Conservation (phyloP, 371 early-diverging fungal species). For the Neoconidiobolus thromboides region DNA sequence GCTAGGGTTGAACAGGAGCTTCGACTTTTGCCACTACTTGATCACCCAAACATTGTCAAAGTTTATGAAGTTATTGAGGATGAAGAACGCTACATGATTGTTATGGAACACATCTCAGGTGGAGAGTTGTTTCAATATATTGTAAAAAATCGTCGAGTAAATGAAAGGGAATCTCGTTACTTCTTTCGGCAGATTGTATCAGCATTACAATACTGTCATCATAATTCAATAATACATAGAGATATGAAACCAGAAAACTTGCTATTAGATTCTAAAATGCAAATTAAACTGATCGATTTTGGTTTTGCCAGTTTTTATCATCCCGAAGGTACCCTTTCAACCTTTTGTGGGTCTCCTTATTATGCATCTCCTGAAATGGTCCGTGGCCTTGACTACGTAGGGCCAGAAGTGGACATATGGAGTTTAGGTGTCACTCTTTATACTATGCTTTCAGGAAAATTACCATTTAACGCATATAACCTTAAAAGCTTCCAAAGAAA, state of each 20-base stretch:
- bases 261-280: slow-evolving; percentile 23
- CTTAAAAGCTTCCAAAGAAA: slow-evolving; percentile 71
- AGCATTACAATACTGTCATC: slow-evolving; percentile 88
- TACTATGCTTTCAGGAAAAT: slow-evolving; percentile 81
- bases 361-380: slow-evolving; percentile 95
- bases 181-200: slow-evolving; percentile 48
- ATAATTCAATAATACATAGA: slow-evolving; percentile 62
- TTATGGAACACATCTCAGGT: slow-evolving; percentile 92
- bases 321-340: slow-evolving; percentile 50
- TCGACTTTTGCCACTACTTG: slow-evolving; percentile 64
- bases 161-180: slow-evolving; percentile 49
- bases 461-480: slow-evolving; percentile 87
- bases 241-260: slow-evolving; percentile 86
- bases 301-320: slow-evolving; percentile 87
- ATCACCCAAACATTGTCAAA: slow-evolving; percentile 47
- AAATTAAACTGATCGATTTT: slow-evolving; percentile 61
- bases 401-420: slow-evolving; percentile 95
- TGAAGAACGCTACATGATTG: slow-evolving; percentile 64
- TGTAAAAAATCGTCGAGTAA: slow-evolving; percentile 60
- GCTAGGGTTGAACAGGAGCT: slow-evolving; percentile 55
- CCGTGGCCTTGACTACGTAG: slow-evolving; percentile 66
- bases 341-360: slow-evolving; percentile 92
- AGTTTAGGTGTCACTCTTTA: slow-evolving; percentile 89
- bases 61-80: slow-evolving; percentile 54
- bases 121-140: slow-evolving; percentile 93